Evolutionary conservation across 2,329 filamentous ascomycete species (phyloP).

Genomic region (Karstenula rhodostoma): DNA sequence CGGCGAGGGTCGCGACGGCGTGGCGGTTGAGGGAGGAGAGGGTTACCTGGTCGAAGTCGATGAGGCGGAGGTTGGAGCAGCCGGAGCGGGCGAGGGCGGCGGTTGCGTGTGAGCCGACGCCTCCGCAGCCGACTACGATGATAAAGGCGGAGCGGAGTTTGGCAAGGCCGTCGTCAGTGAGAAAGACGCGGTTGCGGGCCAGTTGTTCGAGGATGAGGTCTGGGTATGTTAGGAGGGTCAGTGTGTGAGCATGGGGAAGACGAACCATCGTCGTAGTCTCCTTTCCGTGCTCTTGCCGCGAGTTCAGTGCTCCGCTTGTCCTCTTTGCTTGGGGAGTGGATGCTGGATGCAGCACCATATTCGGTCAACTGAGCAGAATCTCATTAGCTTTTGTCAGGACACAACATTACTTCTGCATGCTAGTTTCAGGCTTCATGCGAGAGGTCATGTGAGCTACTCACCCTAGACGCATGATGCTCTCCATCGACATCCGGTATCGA

Average conservation of each 20-base stretch:
- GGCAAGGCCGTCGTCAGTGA: constrained; percentile 79
- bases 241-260: not conserved
- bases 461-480: constrained; percentile 60
- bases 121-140: constrained; percentile 90
- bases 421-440: too few relatives aligned
- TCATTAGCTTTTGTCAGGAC: constrained; percentile 7
- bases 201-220: constrained; percentile 94
- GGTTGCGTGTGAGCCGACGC: constrained; percentile 91
- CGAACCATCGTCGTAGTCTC: constrained; percentile 70
- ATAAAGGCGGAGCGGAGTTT: constrained; percentile 85
- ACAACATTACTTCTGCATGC: too few relatives aligned
- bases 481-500: constrained; percentile 66
- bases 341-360: constrained; percentile 63
- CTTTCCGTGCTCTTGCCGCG: constrained; percentile 66
- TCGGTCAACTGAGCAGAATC: constrained; percentile 63
- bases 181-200: constrained; percentile 89
- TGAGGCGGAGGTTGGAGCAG: constrained; percentile 83
- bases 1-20: constrained; percentile 89
- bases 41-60: constrained; percentile 98
- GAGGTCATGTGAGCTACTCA: constrained; percentile 41
- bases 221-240: constrained; percentile 32
- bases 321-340: constrained; percentile 56
- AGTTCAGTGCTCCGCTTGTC: constrained; percentile 66
- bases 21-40: constrained; percentile 95
- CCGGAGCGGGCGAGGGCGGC: constrained; percentile 88